Base-by-base conservation (phyloP, 2,329 filamentous ascomycete species). In the Talaromyces sp. region DNA sequence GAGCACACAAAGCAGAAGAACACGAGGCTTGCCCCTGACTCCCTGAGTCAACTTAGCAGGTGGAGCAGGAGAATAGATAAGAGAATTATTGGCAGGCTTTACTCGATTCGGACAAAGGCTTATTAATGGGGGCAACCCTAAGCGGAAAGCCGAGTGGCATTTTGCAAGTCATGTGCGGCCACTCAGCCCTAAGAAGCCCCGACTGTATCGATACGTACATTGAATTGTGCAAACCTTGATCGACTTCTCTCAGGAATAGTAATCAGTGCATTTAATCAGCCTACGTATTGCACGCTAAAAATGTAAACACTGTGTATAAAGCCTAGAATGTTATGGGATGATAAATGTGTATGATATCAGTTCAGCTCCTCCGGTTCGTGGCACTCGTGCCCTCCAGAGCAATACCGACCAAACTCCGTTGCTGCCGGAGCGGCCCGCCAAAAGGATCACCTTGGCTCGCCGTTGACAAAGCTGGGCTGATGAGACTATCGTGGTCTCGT, bases 401-500 rank as follows among this genome's bases (percentile, higher is more conserved):
- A 64, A 78, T 74, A 0, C 75, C 77, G 1, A 78, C 73, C 13
- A 78, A 67, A 65, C 76, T 76, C 59, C 75, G 76, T 5, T 74
- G 74, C 43, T 72, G 73, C n/a, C 68, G 71, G 9, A 73, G 71
- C 35, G 67, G 72, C 31, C 70, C 67, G 13, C 68, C 70, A 10
- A 67, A 62, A 33, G 60, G 41, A 43, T 65, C 64, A 9, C 64
- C 64, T 33, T 62, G 64, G 35, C 52, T 62, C 4, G 50, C 43
- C 16, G 59, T 58, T 16, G 59, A 60, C 8, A 65, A 37, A 0
- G 70, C 65, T 22, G 72, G 72, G 61, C 72, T 74, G 60, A 14
- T 39, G 39, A 68, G 69, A 1, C 69, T 69, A 45, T 82, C 79
- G 65, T 78, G 81, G 65, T 88, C 92, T 66, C 89, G 85, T 75